Evolutionary conservation across 208 protist species (phyloP), one percentile per base, ranked within the genome.

Genomic region (Trypanosoma rangeli): DNA sequence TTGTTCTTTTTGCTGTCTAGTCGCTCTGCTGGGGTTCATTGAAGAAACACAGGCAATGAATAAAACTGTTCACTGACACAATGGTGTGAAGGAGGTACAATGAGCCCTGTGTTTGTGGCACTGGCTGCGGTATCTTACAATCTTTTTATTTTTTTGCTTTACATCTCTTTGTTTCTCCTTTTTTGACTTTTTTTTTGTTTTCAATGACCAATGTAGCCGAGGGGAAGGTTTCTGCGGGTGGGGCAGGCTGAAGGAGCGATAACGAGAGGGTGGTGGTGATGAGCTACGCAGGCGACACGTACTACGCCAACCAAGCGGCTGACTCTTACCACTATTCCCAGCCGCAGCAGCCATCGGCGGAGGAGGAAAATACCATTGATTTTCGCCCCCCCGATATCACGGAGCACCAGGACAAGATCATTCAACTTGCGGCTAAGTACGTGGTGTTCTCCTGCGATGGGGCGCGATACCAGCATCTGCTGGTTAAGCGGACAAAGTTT

Each of bases 341-440:
- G 33, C 57, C 64, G 26, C 59, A 62, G 62, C 44, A 70, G 22
- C 50, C 52, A 63, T 18, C 37, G 53, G 37, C 44, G 46, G 24
- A 68, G n/a, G 68, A 63, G 8, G 68, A 68, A 59, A 60, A 64
- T 37, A 75, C 70, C 15, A 78, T 83, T 58, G 64, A 79, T 33
- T 46, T 73, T 57, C 78, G 78, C 33, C 89, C 89, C 5, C 62
- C 67, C 9, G 89, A 86, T 39, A 86, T 94, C 33, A 82, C 81
- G 4, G 71, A 78, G 8, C 89, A 91, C 60, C 86, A 94, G 58
- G 89, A 94, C 70, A 77, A 84, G 8, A 90, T 94, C 67, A 93
- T 94, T 46, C 83, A 91, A 56, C 76, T 89, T 60, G 86, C 90
- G 9, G 89, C 89, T 55, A 84, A 91, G 55, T 90, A 90, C 64